Percentiles rank a stretch among this genome's conserved stretches.
phyloP scores from a whole-genome alignment of 345 rosid genomes.

The Angophora floribunda region DNA sequence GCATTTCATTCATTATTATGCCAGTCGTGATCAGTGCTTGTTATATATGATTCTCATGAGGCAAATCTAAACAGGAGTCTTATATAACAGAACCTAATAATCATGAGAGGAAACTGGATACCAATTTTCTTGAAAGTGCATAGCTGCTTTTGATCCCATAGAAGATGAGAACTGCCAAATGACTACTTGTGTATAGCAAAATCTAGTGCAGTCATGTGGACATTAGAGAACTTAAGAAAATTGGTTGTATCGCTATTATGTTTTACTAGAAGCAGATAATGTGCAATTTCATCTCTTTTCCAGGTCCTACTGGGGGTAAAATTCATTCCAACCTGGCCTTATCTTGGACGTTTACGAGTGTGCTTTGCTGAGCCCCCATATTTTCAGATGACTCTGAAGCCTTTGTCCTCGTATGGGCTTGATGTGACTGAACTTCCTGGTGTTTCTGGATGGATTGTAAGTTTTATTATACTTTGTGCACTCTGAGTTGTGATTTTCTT shows the following conservation, averaged over 20 bases:
- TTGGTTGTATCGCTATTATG: neutral
- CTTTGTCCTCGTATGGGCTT: constrained; percentile 62
- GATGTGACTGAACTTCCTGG: constrained; percentile 91
- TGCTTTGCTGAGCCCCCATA: constrained; percentile 97
- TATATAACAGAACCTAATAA: neutral
- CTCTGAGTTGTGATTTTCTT: neutral
- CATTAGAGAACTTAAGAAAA: neutral
- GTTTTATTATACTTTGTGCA: constrained; percentile 6
- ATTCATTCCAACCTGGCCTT: constrained; percentile 85
- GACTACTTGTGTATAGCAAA: neutral
- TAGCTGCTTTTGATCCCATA: neutral
- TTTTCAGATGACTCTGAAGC: constrained; percentile 90
- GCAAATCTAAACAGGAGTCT: neutral
- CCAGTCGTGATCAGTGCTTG: neutral
- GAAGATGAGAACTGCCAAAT: neutral
- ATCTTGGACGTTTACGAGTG: constrained; percentile 71
- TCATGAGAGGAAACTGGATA: neutral
- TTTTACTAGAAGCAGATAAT: neutral
- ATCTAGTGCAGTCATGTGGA: neutral
- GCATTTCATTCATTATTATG: neutral
- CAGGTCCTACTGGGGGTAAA: constrained; percentile 89
- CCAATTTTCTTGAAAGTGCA: neutral
- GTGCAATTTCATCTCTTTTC: neutral
- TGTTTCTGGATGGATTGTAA: constrained; percentile 98
- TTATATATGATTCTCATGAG: neutral